Conservation (phyloP, 169 alveolate species). For the Plasmodium berghei region DNA sequence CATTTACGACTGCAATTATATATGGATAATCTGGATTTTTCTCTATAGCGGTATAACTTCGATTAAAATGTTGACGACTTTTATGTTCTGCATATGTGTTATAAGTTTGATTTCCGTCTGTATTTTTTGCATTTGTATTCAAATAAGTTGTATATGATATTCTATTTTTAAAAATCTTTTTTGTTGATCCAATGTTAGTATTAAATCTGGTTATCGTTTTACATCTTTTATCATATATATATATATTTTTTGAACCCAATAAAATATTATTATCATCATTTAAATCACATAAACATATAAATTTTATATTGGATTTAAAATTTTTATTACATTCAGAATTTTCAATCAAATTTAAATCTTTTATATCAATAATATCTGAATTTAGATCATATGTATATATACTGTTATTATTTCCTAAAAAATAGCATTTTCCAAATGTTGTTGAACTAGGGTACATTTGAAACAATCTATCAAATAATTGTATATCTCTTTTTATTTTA, state of each 20-base stretch:
- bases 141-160: not conserved
- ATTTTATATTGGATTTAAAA: not conserved
- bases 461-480: constrained; percentile 38
- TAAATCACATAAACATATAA: constrained; percentile 21
- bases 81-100: constrained; percentile 26
- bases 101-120: not conserved
- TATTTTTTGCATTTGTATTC: not conserved
- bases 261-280: constrained; percentile 74
- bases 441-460: constrained; percentile 55
- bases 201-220: constrained; percentile 41
- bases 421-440: constrained; percentile 38
- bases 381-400: constrained; percentile 19
- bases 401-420: constrained; percentile 31
- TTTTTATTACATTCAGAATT: not conserved
- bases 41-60: constrained; percentile 81
- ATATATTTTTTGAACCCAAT: constrained; percentile 77
- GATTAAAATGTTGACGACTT: constrained; percentile 17
- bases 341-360: not conserved
- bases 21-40: constrained; percentile 78
- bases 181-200: not conserved
- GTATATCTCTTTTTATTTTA: constrained; percentile 40
- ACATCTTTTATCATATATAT: constrained; percentile 77
- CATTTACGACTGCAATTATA: constrained; percentile 80
- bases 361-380: constrained; percentile 18
- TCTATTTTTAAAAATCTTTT: constrained; percentile 7